phyloP scores from a whole-genome alignment of 495 filamentous ascomycete species.

The Penicillium cinerascens region DNA sequence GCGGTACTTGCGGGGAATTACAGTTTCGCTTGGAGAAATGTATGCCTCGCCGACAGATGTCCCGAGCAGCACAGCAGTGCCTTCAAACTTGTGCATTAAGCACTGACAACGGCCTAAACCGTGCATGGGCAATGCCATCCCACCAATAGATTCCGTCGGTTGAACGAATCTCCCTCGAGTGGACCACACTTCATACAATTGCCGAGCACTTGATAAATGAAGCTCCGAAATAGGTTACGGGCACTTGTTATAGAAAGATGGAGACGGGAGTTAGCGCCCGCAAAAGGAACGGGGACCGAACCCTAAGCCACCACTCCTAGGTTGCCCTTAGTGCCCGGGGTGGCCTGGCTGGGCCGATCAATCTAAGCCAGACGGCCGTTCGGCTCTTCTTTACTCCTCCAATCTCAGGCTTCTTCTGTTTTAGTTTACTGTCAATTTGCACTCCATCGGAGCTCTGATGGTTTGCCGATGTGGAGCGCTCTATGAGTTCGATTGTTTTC shows the following conservation, averaged over 20 bases:
- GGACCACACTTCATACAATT: neutral
- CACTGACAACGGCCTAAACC: neutral
- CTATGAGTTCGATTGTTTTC: neutral
- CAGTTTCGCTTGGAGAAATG: neutral
- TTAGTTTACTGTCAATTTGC: neutral
- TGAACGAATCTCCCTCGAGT: neutral
- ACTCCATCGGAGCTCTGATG: neutral
- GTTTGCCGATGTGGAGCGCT: neutral
- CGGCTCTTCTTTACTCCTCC: constrained; percentile 10
- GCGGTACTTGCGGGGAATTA: neutral
- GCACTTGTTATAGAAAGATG: neutral
- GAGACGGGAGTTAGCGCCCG: neutral
- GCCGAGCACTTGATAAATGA: neutral
- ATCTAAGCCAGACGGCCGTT: constrained; percentile 9
- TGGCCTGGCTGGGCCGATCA: constrained; percentile 6
- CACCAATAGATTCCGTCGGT: neutral
- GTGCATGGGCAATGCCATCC: neutral
- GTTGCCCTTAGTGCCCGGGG: neutral
- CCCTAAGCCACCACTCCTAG: neutral
- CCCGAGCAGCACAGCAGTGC: neutral
- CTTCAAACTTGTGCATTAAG: neutral
- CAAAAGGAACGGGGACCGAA: neutral
- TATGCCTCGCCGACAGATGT: neutral
- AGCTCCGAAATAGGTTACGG: neutral
- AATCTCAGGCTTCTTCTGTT: constrained; percentile 2